These are phyloP conservation scores for Leptomonas seymouri DNA, from an alignment of 208 protist species.

Conservation along the genomic window DNA sequence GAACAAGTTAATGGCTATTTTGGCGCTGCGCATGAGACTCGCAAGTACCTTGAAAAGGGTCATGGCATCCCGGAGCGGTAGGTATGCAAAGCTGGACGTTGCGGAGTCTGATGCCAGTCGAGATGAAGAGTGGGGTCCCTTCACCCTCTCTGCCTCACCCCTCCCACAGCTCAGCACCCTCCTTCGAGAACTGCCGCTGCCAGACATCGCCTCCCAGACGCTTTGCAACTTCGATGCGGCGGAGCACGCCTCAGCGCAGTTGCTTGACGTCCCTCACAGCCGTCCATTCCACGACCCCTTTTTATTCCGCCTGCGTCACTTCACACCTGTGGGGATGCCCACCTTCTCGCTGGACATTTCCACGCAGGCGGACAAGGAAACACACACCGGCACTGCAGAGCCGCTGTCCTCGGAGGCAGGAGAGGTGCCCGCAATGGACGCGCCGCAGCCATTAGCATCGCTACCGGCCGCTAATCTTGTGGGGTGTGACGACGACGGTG, in stretches of 20 bases:
- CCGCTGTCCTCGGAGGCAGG: neutral
- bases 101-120: neutral
- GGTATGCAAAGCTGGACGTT: neutral
- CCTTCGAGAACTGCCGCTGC: slow-evolving; percentile 9
- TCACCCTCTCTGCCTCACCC: neutral
- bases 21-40: slow-evolving; percentile 30
- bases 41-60: slow-evolving; percentile 15
- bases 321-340: slow-evolving; percentile 17
- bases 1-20: slow-evolving; percentile 35
- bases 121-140: neutral
- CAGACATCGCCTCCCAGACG: neutral
- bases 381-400: neutral
- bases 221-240: neutral
- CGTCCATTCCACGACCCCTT: slow-evolving; percentile 30
- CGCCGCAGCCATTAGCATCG: neutral
- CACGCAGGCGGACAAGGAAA: slow-evolving; percentile 21
- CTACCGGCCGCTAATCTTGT: neutral
- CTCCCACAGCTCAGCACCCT: slow-evolving; percentile 21
- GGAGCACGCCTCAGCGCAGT: neutral
- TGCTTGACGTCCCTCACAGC: slow-evolving; percentile 9
- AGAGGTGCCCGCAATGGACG: slow-evolving; percentile 9
- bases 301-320: slow-evolving; percentile 22
- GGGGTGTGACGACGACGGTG: neutral
- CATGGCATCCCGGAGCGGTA: neutral
- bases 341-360: slow-evolving; percentile 19